A percentile compares a stretch with the other conserved stretches of the same genome.
Conservation (phyloP, 225 moss, liverwort and hornwort species). For the Asterella californica region DNA sequence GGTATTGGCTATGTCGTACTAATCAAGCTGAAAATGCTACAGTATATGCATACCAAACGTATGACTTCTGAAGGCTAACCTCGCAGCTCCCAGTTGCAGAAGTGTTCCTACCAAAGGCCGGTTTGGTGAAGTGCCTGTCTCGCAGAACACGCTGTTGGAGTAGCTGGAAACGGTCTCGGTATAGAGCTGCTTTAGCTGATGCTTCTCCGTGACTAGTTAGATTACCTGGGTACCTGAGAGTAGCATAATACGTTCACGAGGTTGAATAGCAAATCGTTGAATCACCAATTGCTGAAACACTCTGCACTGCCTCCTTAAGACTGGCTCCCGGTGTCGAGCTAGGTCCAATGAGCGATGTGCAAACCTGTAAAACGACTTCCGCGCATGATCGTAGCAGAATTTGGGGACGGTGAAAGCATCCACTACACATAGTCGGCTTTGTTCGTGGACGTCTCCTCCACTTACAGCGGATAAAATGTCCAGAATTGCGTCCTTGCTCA, state of each 20-base stretch:
- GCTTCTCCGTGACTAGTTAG: conserved; percentile 75
- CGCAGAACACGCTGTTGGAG: conserved; percentile 81
- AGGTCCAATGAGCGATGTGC: background rate
- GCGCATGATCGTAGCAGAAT: conserved; percentile 64
- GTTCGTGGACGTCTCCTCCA: conserved; percentile 52
- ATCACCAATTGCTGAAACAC: background rate
- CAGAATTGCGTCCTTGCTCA: conserved; percentile 59
- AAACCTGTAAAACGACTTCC: conserved; percentile 63
- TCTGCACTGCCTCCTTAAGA: background rate
- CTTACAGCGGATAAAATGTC: conserved; percentile 54
- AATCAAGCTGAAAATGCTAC: background rate
- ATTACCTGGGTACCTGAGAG: conserved; percentile 44
- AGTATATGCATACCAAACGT: background rate
- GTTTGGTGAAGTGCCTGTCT: conserved; percentile 68
- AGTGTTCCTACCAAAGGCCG: conserved; percentile 43
- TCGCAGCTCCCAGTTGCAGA: conserved; percentile 67
- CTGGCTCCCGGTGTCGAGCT: too few species aligned
- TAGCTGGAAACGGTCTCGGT: conserved; percentile 76
- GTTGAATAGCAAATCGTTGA: background rate
- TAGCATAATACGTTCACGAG: background rate
- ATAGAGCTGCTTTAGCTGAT: conserved; percentile 67
- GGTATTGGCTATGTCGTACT: background rate
- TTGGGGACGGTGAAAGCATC: conserved; percentile 67
- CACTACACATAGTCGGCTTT: conserved; percentile 52
- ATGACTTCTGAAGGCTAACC: conserved; percentile 25